Conservation (phyloP, 495 filamentous ascomycete genomes). For the Neurospora sp. region DNA sequence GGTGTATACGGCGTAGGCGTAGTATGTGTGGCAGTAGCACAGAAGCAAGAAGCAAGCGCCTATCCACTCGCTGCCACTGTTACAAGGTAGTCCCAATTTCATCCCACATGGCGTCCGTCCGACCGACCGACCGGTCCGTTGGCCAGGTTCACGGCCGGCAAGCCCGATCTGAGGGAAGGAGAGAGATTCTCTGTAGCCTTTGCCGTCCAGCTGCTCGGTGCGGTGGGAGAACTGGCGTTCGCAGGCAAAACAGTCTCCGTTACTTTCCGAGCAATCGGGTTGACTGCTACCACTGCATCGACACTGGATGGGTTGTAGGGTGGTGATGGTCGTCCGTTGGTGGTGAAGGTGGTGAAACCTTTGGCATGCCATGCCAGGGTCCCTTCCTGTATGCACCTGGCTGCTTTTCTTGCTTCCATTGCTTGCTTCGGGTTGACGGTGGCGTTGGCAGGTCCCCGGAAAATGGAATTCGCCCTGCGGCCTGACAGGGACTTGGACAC, state of each 20-base stretch:
- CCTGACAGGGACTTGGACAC: not conserved
- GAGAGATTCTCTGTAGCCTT: not conserved
- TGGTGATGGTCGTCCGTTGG: not conserved
- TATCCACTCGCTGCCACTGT: not conserved
- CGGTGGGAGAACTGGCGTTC: not conserved
- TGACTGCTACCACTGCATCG: not conserved
- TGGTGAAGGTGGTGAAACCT: not conserved
- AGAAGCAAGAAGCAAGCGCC: not conserved
- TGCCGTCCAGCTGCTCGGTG: not conserved
- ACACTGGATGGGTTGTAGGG: not conserved
- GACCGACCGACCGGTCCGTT: not conserved
- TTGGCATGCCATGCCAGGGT: not conserved
- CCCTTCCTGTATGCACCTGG: not conserved
- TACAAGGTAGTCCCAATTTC: not conserved
- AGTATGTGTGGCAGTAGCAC: not conserved
- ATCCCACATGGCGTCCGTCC: not conserved
- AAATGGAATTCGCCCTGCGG: not conserved
- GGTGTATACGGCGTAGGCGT: not conserved
- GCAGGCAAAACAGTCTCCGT: not conserved
- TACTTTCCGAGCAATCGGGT: not conserved
- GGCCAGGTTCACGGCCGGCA: not conserved
- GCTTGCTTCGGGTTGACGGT: not conserved
- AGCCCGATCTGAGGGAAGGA: not conserved
- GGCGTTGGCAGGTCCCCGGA: not conserved
- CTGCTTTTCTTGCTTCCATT: not conserved